Conservation (phyloP, 2,329 filamentous ascomycete genomes). For the Beauveria asiatica region DNA sequence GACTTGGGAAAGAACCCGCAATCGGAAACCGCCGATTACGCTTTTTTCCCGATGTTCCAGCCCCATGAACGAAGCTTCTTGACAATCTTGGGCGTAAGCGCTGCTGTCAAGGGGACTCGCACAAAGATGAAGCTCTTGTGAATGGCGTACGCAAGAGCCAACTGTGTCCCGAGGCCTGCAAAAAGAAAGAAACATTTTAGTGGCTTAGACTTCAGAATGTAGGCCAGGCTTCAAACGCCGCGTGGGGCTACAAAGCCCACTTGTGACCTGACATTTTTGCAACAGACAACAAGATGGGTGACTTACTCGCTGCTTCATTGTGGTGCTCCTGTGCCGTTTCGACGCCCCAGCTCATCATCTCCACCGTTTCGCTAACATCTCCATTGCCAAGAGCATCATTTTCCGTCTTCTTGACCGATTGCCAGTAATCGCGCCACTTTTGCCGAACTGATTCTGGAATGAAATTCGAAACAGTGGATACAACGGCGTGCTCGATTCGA, state of each 20-base stretch:
- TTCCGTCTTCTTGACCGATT: slow-evolving; percentile 38
- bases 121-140: slow-evolving; percentile 98
- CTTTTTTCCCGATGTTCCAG: slow-evolving; percentile 82
- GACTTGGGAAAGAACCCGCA: not conserved
- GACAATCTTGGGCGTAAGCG: slow-evolving; percentile 89
- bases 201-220: slow-evolving; percentile 3
- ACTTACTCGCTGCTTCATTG: slow-evolving; percentile 66
- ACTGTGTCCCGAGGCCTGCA: slow-evolving; percentile 63
- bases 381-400: slow-evolving; percentile 34
- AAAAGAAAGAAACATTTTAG: slow-evolving; percentile 15
- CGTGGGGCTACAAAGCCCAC: not conserved
- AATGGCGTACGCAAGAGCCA: slow-evolving; percentile 89
- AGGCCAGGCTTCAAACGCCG: not conserved
- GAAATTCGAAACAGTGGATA: slow-evolving; percentile 48
- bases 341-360: slow-evolving; percentile 51
- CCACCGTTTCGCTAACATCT: slow-evolving; percentile 36
- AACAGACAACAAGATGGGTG: not conserved
- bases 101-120: slow-evolving; percentile 85
- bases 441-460: slow-evolving; percentile 53
- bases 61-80: slow-evolving; percentile 81
- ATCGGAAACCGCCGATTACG: slow-evolving; percentile 7
- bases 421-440: slow-evolving; percentile 41
- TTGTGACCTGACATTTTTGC: not conserved
- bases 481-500: slow-evolving; percentile 56
- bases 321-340: slow-evolving; percentile 54